Evolutionary conservation across 805 yeast species (phyloP).

Genomic region (Yamadazyma philogaea): DNA sequence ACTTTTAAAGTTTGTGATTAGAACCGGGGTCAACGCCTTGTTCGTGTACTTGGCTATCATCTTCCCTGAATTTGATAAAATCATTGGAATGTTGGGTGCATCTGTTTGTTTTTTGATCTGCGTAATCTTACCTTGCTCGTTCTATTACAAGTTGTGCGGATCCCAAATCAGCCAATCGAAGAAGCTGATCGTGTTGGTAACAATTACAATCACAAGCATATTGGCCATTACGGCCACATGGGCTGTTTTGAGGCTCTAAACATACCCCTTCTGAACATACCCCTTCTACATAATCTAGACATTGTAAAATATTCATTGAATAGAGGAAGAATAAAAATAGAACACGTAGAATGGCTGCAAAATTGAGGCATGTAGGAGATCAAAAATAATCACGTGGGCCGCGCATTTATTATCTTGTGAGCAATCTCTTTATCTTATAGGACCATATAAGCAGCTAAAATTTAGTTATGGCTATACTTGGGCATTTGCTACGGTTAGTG

Average conservation of each 20-base stretch:
- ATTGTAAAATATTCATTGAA: no score
- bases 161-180: constrained; percentile 41
- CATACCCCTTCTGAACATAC: no score
- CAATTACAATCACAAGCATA: constrained; percentile 43
- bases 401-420: not conserved
- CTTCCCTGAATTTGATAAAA: constrained; percentile 76
- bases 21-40: constrained; percentile 48
- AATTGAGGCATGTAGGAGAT: not conserved
- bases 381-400: not conserved
- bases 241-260: no score
- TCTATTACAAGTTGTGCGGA: constrained; percentile 59
- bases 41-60: constrained; percentile 60
- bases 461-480: not conserved
- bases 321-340: no score
- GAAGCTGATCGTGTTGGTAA: constrained; percentile 36
- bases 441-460: not conserved
- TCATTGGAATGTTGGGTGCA: constrained; percentile 80
- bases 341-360: not conserved
- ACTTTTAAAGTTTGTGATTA: constrained; percentile 19
- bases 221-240: constrained; percentile 60
- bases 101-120: constrained; percentile 79
- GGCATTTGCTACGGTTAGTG: not conserved
- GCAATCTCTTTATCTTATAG: not conserved
- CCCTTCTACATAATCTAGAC: no score
- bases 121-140: constrained; percentile 70